Evolutionary conservation across 140 eudicot species (phyloP).

Genomic region (Ambrosia hybrid): DNA sequence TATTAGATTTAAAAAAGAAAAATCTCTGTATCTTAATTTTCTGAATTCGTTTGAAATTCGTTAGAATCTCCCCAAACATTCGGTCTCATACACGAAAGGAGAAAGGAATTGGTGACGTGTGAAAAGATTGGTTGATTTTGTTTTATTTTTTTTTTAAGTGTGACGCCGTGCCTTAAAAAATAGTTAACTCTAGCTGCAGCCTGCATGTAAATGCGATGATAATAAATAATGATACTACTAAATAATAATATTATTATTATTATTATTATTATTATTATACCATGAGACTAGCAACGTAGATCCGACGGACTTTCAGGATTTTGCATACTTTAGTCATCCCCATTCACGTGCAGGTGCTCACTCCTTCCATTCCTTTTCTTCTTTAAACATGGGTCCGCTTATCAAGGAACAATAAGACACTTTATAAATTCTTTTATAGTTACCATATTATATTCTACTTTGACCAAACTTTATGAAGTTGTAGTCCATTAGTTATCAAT

Average conservation of each 20-base stretch:
- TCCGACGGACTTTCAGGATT: constrained; percentile 45
- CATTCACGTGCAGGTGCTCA: constrained; percentile 35
- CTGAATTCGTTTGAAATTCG: too few relatives aligned
- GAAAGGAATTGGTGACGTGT: background rate
- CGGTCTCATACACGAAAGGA: background rate
- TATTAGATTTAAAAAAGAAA: too few relatives aligned
- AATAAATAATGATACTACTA: background rate
- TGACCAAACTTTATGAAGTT: constrained; percentile 18
- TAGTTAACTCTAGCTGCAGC: background rate
- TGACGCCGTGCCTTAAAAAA: constrained; percentile 19
- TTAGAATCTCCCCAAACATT: too few relatives aligned
- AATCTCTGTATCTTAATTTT: too few relatives aligned
- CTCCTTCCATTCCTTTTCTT: constrained; percentile 21
- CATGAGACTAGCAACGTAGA: constrained; percentile 34
- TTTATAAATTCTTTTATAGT: constrained; percentile 6
- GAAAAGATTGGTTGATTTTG: background rate
- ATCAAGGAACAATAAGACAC: constrained; percentile 22
- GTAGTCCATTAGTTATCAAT: too few relatives aligned
- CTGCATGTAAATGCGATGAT: constrained; percentile 13
- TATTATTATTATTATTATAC: background rate
- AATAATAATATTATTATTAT: too few relatives aligned
- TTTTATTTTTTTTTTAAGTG: background rate
- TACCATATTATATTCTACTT: constrained; percentile 11
- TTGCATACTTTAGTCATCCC: constrained; percentile 33
- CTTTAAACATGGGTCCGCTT: constrained; percentile 37